Conservation (phyloP, 176 grass and related monocot genomes). For the Zizania latifolia region DNA sequence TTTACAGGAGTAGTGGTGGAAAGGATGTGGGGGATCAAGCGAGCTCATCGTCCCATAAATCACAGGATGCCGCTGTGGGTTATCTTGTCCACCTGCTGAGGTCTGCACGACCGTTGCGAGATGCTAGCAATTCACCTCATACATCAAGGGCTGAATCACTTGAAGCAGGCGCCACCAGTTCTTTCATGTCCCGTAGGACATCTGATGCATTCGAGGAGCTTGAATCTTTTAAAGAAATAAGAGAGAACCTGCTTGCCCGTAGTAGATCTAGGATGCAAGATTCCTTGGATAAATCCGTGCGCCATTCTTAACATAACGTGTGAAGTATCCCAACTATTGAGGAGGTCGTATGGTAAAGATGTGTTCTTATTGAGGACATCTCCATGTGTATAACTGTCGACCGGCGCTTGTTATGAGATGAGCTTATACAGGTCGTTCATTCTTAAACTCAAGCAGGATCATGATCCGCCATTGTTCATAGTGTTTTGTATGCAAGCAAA, state of each 20-base stretch:
- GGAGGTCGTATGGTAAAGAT: constrained; percentile 17
- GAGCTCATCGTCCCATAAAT: constrained; percentile 65
- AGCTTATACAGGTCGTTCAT: neutral
- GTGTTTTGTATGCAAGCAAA: constrained; percentile 28
- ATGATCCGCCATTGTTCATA: constrained; percentile 19
- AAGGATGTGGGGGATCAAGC: constrained; percentile 50
- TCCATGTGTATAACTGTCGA: constrained; percentile 34
- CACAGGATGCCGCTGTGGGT: constrained; percentile 80
- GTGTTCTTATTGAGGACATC: neutral
- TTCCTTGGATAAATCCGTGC: constrained; percentile 37
- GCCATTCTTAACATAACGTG: neutral
- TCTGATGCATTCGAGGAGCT: constrained; percentile 78
- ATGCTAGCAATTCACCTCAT: constrained; percentile 58
- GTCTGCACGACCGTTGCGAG: constrained; percentile 59
- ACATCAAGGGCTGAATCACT: constrained; percentile 54
- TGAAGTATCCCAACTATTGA: neutral
- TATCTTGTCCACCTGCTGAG: constrained; percentile 74
- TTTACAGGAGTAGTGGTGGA: constrained; percentile 68
- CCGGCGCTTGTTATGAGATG: neutral
- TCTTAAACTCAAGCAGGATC: constrained; percentile 10
- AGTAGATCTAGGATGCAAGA: constrained; percentile 53
- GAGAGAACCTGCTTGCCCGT: constrained; percentile 53
- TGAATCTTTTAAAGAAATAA: constrained; percentile 67
- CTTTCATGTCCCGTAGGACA: constrained; percentile 64
- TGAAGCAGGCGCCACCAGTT: constrained; percentile 50